Conservation (phyloP, 164 flowering plant species). For the Chloranthus sessilifolius region DNA sequence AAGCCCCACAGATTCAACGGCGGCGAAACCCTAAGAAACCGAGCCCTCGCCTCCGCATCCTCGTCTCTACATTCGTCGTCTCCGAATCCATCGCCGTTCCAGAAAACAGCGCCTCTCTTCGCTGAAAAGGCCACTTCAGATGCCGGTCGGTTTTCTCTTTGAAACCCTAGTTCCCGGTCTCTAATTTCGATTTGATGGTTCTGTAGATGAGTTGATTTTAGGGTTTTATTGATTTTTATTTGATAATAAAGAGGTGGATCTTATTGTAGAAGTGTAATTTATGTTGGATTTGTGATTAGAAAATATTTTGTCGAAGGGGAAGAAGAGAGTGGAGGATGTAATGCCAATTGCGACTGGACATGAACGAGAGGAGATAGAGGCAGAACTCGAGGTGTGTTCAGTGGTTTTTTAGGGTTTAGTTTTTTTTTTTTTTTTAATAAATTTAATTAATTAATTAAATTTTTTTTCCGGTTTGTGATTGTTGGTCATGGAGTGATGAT, state of each 20-base stretch:
- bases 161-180: constrained; percentile 1
- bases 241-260: background rate
- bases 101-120: constrained; percentile 26
- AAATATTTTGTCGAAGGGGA: constrained; percentile 14
- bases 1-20: constrained; percentile 13
- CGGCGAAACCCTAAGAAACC: constrained; percentile 2
- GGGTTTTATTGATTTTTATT: background rate
- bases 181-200: background rate
- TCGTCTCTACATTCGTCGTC: too few relatives aligned
- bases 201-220: background rate
- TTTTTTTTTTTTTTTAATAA: background rate
- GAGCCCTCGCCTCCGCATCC: constrained; percentile 11
- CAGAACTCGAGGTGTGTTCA: constrained; percentile 59
- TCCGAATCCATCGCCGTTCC: constrained; percentile 15
- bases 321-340: constrained; percentile 76
- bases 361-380: constrained; percentile 86
- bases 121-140: constrained; percentile 31
- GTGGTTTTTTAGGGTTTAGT: background rate
- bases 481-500: constrained; percentile 3
- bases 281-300: constrained; percentile 4
- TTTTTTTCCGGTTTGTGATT: background rate
- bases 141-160: constrained; percentile 28
- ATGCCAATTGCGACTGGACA: constrained; percentile 97
- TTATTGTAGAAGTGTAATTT: too few relatives aligned
- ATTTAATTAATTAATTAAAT: background rate